Evolutionary conservation across 179 eudicot species (phyloP).

Genomic region (Beta corolliflora): DNA sequence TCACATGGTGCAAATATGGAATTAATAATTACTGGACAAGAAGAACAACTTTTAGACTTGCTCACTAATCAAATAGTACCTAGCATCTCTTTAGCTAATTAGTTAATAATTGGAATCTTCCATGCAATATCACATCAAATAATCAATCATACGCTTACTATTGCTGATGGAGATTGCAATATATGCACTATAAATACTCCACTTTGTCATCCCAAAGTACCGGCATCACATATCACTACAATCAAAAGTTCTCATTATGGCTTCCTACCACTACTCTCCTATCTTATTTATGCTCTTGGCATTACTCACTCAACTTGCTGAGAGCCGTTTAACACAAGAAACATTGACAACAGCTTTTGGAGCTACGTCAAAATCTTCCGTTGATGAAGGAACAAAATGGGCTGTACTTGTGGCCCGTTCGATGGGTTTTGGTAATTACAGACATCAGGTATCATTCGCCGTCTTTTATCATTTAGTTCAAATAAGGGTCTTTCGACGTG

Average conservation of each 20-base stretch:
- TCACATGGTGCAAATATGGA: too few relatives aligned
- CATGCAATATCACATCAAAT: background rate
- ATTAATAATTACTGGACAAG: too few relatives aligned
- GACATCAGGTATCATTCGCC: conserved; percentile 30
- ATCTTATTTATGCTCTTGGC: background rate
- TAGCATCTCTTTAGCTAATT: too few relatives aligned
- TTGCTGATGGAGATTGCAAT: background rate
- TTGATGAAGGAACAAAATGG: conserved; percentile 39
- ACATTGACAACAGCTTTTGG: background rate
- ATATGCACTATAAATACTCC: conserved; percentile 3
- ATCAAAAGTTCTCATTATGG: conserved; percentile 19
- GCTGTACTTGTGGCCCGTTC: conserved; percentile 38
- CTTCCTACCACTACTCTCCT: background rate
- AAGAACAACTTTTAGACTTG: too few relatives aligned
- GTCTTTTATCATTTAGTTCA: too few relatives aligned
- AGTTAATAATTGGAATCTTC: background rate
- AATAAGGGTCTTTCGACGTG: too few relatives aligned
- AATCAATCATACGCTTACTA: too few relatives aligned
- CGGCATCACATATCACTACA: background rate
- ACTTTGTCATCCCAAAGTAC: background rate
- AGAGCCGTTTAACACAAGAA: conserved; percentile 21
- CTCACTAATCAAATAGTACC: too few relatives aligned
- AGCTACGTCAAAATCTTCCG: conserved; percentile 4
- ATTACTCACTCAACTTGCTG: background rate
- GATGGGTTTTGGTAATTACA: conserved; percentile 20